Evolutionary conservation across 139 green algal genomes (phyloP).

Genomic region (Trebouxia sp.): DNA sequence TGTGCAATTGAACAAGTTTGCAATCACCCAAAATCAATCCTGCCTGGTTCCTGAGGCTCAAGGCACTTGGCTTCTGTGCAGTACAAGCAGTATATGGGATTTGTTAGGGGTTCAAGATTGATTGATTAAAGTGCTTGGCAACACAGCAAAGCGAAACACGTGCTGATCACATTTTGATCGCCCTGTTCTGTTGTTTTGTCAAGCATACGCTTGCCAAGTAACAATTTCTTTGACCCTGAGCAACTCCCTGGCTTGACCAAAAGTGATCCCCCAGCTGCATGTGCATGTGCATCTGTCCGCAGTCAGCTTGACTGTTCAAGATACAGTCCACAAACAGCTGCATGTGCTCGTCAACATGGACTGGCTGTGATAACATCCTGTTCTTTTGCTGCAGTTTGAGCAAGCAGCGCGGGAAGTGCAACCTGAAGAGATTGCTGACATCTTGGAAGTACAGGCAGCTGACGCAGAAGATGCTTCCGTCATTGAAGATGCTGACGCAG

Average conservation of each 20-base stretch:
- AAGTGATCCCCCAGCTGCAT: not conserved
- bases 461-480: slow-evolving; percentile 2
- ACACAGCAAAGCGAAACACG: not conserved
- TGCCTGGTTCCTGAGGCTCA: not conserved
- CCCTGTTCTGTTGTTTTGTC: not conserved
- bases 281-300: not conserved
- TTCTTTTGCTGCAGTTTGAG: not conserved
- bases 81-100: no score
- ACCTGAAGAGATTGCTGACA: slow-evolving; percentile 9
- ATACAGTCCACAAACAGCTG: not conserved
- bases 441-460: not conserved
- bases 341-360: not conserved
- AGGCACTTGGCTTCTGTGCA: no score
- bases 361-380: no score
- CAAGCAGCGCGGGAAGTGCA: not conserved
- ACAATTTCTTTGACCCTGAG: not conserved
- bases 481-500: not conserved
- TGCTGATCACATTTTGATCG: not conserved
- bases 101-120: no score
- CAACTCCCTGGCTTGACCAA: not conserved
- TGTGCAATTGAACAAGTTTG: no score
- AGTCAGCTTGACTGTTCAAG: not conserved
- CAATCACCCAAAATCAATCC: not conserved
- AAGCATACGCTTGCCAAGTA: not conserved
- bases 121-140: no score